A percentile compares a stretch with the other conserved stretches of the same genome.
phyloP scores from a whole-genome alignment of 352 stramenopile species.

The Globisporangium acanthophoron region DNA sequence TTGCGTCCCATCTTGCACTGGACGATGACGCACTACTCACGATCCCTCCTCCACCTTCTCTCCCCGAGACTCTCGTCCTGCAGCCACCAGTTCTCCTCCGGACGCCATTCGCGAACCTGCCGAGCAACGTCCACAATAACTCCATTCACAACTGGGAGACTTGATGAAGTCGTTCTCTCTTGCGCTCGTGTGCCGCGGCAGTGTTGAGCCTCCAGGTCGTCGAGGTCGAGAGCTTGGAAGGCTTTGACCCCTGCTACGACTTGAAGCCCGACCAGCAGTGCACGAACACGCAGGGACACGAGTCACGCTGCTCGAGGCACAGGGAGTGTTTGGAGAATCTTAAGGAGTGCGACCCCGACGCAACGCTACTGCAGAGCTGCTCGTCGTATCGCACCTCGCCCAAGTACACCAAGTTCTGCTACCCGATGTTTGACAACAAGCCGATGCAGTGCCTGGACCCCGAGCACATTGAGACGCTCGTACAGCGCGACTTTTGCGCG shows the following conservation, averaged over 20 bases:
- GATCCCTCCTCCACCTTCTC: no score
- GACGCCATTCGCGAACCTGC: no score
- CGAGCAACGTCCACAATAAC: no score
- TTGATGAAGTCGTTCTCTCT: no score
- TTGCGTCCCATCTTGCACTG: no score
- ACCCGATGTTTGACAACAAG: slow-evolving; percentile 1
- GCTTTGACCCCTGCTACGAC: neutral
- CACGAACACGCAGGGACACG: neutral
- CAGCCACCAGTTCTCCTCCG: no score
- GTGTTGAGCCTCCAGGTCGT: no score
- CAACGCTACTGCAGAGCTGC: slow-evolving; percentile 1
- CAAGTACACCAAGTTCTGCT: slow-evolving; percentile 3
- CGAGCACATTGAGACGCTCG: slow-evolving; percentile 1
- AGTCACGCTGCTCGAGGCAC: neutral
- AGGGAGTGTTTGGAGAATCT: neutral
- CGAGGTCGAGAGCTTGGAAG: no score
- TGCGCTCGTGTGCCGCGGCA: no score
- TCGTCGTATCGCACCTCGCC: neutral
- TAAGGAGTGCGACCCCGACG: neutral
- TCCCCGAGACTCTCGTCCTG: no score
- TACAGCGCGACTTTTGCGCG: neutral
- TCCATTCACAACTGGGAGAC: no score
- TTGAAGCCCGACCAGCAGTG: slow-evolving; percentile 14
- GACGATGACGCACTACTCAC: no score
- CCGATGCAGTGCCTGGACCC: slow-evolving; percentile 1